phyloP scores from a whole-genome alignment of 106 monocot species.

The Phalaenopsis equestris region DNA sequence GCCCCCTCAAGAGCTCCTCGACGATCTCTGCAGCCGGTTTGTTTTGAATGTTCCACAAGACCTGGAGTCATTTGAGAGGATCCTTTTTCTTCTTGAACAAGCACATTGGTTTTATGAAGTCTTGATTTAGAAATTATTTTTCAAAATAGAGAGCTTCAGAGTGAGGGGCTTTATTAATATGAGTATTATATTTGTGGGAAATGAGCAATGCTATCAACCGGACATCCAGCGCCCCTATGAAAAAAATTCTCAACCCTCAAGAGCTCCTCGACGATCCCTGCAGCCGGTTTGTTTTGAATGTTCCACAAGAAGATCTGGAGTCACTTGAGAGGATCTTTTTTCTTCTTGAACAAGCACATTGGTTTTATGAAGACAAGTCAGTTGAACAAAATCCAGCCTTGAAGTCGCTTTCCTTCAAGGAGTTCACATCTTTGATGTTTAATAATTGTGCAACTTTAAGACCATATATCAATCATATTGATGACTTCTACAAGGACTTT shows the following conservation, averaged over 20 bases:
- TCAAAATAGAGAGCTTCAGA: too few species aligned
- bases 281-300: conserved; percentile 94
- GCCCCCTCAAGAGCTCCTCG: conserved; percentile 85
- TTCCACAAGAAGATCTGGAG: conserved; percentile 93
- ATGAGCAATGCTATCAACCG: too few species aligned
- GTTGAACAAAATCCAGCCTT: conserved; percentile 90
- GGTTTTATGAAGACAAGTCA: conserved; percentile 98
- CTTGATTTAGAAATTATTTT: too few species aligned
- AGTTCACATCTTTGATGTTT: conserved; percentile 92
- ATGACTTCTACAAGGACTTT: conserved; percentile 98
- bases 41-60: conserved; percentile 93
- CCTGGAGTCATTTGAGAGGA: conserved; percentile 95
- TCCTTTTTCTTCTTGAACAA: conserved; percentile 90
- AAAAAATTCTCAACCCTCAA: too few species aligned
- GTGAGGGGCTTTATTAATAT: too few species aligned
- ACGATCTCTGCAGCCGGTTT: conserved; percentile 96
- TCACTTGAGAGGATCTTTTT: conserved; percentile 97
- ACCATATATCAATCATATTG: conserved; percentile 84
- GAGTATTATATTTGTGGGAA: too few species aligned
- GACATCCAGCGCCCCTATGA: too few species aligned
- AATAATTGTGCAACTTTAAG: conserved; percentile 83
- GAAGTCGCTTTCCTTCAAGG: conserved; percentile 88
- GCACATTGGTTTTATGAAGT: conserved; percentile 99
- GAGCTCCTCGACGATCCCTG: too few species aligned
- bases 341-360: conserved; percentile 92